Evolutionary conservation across 2,329 filamentous ascomycete species (phyloP).

Genomic region (Epichloe glyceriae): DNA sequence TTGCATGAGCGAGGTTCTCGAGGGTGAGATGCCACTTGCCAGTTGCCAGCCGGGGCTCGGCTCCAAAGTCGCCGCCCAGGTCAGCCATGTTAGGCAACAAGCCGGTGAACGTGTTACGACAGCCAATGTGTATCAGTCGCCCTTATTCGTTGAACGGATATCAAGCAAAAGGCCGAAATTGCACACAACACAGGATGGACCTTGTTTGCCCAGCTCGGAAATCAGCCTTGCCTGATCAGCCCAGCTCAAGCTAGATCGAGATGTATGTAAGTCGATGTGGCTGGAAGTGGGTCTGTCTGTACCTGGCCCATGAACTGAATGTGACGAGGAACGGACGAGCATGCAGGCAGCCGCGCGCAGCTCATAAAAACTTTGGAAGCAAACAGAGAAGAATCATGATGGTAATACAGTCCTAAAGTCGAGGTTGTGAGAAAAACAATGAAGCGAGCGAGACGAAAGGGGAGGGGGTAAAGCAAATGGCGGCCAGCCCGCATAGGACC

Average conservation of each 20-base stretch:
- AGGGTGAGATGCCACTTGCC: conserved; percentile 16
- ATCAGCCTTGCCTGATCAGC: conserved; percentile 1
- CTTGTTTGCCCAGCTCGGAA: not conserved
- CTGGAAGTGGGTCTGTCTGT: conserved; percentile 5
- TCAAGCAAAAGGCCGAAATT: not conserved
- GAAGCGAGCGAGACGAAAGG: not conserved
- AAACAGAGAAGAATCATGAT: not conserved
- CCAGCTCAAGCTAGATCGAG: not conserved
- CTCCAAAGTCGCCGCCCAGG: conserved; percentile 15
- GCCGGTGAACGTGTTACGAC: not conserved
- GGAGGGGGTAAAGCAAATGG: not conserved
- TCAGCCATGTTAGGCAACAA: conserved; percentile 18
- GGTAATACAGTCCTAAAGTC: not conserved
- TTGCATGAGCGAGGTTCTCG: conserved; percentile 16
- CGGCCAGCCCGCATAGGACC: not conserved
- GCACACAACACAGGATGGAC: not conserved
- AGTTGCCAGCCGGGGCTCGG: conserved; percentile 16
- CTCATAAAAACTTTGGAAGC: not conserved
- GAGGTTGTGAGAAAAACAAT: not conserved
- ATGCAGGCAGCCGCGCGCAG: conserved; percentile 1
- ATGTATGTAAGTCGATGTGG: conserved; percentile 2
- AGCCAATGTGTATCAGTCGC: not conserved
- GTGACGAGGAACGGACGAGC: not conserved
- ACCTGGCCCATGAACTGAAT: not conserved
- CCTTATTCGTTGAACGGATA: not conserved